Conservation (phyloP, 352 stramenopile genomes). For the Globisporangium ultimum region DNA sequence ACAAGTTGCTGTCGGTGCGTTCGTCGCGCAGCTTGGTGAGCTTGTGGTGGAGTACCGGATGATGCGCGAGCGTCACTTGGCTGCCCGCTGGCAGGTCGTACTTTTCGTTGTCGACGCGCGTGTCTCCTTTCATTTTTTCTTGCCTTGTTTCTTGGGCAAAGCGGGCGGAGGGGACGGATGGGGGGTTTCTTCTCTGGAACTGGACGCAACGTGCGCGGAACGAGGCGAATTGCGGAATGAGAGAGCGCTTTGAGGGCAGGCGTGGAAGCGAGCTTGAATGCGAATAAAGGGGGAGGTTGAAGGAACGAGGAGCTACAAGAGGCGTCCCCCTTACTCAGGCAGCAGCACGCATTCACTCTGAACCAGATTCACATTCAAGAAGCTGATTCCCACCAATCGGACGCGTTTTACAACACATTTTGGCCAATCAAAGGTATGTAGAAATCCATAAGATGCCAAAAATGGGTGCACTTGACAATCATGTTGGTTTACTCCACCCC, state of each 20-base stretch:
- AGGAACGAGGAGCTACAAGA: not conserved
- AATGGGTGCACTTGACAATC: constrained; percentile 4
- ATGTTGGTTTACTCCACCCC: too few relatives aligned
- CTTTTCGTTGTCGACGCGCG: constrained; percentile 60
- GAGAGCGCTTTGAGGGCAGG: not conserved
- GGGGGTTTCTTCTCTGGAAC: not conserved
- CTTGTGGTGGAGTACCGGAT: constrained; percentile 95
- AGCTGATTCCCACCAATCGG: constrained; percentile 19
- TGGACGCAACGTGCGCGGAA: constrained; percentile 9
- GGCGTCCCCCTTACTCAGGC: not conserved
- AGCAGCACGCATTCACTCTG: constrained; percentile 9
- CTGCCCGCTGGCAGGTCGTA: constrained; percentile 55
- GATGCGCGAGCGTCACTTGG: constrained; percentile 83
- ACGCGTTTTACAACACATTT: not conserved
- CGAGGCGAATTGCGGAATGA: constrained; percentile 21
- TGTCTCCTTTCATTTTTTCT: constrained; percentile 56
- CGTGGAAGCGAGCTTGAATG: constrained; percentile 8
- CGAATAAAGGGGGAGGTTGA: not conserved
- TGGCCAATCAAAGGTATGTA: not conserved
- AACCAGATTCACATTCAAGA: constrained; percentile 20
- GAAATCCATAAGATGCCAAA: not conserved
- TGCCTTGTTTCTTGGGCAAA: not conserved
- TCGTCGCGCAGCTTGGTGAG: constrained; percentile 96
- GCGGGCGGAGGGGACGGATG: not conserved
- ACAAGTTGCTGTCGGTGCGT: constrained; percentile 89